These are phyloP conservation scores for Sporisorium reilianum DNA, from an alignment of 1,284 basidiomycete species.

Conservation along the genomic window DNA sequence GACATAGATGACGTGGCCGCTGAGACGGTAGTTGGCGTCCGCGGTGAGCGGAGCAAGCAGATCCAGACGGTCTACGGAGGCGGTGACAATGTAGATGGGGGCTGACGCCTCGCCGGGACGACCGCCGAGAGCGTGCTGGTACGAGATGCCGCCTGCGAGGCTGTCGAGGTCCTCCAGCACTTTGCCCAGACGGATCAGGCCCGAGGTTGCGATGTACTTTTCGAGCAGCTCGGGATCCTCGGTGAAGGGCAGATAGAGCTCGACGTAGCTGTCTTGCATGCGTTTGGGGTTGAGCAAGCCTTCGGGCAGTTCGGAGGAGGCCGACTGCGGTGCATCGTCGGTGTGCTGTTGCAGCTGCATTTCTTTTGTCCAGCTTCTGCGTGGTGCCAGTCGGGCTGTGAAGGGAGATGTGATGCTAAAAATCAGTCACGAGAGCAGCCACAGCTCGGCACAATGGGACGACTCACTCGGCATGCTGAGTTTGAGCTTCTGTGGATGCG, in stretches of 20 bases:
- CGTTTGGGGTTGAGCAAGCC: conserved; percentile 52
- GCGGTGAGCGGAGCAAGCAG: conserved; percentile 52
- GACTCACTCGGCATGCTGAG: conserved; percentile 49
- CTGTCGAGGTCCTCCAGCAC: conserved; percentile 70
- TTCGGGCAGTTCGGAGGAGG: conserved; percentile 29
- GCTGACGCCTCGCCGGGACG: conserved; percentile 56
- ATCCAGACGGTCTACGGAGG: conserved; percentile 69
- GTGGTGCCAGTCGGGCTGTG: conserved; percentile 44
- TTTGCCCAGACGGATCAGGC: conserved; percentile 68
- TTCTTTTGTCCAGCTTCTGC: conserved; percentile 50
- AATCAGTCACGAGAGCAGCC: neutral
- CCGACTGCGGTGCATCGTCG: neutral
- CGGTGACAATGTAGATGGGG: conserved; percentile 70
- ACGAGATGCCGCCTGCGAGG: conserved; percentile 67
- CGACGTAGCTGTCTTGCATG: conserved; percentile 68
- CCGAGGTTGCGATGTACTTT: conserved; percentile 68
- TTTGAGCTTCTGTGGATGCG: conserved; percentile 46
- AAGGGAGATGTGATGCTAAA: neutral
- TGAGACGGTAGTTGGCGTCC: conserved; percentile 57
- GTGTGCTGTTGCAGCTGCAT: conserved; percentile 32
- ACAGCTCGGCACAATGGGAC: neutral
- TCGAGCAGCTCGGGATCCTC: conserved; percentile 64
- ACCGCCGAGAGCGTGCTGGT: conserved; percentile 68
- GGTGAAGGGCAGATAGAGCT: conserved; percentile 67
- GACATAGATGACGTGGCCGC: conserved; percentile 56